Percentiles rank a stretch among this genome's conserved stretches.
Conservation (phyloP, 2,329 filamentous ascomycete genomes). For the Colletotrichum endophyticum region DNA sequence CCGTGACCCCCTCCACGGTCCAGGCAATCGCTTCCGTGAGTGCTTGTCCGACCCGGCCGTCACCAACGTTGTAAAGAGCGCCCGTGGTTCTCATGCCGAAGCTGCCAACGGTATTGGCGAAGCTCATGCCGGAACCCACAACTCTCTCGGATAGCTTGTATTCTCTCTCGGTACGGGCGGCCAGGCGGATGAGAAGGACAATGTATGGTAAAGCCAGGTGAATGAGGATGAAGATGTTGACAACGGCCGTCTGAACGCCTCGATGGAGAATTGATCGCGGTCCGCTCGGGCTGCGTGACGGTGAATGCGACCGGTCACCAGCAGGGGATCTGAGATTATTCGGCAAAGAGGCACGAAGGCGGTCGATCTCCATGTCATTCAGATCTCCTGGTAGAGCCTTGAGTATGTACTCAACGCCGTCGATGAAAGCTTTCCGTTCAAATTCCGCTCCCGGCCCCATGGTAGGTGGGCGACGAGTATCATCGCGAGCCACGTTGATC, state of each 20-base stretch:
- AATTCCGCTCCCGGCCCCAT: constrained; percentile 24
- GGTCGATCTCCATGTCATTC: constrained; percentile 56
- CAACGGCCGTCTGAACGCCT: constrained; percentile 58
- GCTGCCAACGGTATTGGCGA: constrained; percentile 58
- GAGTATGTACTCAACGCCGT: constrained; percentile 68
- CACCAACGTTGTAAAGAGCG: constrained; percentile 63
- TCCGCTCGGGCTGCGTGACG: constrained; percentile 21
- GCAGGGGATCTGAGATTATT: constrained; percentile 23
- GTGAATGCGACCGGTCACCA: constrained; percentile 28
- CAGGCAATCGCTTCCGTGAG: constrained; percentile 62
- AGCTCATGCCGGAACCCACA: constrained; percentile 53
- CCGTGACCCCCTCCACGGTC: constrained; percentile 67
- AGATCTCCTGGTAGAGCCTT: constrained; percentile 65
- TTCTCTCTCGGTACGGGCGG: constrained; percentile 68
- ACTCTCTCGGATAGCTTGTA: constrained; percentile 68
- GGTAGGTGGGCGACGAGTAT: constrained; percentile 1
- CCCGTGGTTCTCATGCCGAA: constrained; percentile 56
- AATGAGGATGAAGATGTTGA: constrained; percentile 63
- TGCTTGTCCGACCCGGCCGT: constrained; percentile 66
- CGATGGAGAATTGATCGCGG: constrained; percentile 60
- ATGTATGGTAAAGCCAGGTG: constrained; percentile 68
- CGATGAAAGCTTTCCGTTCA: constrained; percentile 67
- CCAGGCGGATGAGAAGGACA: constrained; percentile 54
- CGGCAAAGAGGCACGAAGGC: constrained; percentile 57
- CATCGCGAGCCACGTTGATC: constrained; percentile 15